Evolutionary conservation across 495 filamentous ascomycete species (phyloP).

Genomic region (Poronia punctata): DNA sequence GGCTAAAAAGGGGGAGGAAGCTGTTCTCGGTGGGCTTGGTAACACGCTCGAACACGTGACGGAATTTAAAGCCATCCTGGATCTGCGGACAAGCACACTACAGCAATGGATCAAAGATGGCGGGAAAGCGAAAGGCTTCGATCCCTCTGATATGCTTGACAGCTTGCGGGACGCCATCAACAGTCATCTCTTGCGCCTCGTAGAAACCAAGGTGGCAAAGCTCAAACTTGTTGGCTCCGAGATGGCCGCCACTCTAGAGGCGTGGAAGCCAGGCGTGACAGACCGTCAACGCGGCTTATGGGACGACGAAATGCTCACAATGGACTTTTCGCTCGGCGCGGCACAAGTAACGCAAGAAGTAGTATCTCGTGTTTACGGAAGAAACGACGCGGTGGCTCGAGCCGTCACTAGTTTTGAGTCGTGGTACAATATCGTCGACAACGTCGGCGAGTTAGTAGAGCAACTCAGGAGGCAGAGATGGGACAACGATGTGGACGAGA

Average conservation of each 20-base stretch:
- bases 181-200: conserved; percentile 49
- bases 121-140: conserved; percentile 45
- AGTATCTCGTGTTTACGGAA: conserved; percentile 50
- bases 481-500: conserved; percentile 69
- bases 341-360: conserved; percentile 37
- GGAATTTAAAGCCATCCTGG: conserved; percentile 60
- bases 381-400: conserved; percentile 54
- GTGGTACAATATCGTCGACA: conserved; percentile 61
- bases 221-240: conserved; percentile 54
- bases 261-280: conserved; percentile 48
- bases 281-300: conserved; percentile 48
- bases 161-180: conserved; percentile 64
- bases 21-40: conserved; percentile 53
- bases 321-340: conserved; percentile 38
- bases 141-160: conserved; percentile 57
- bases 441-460: conserved; percentile 53
- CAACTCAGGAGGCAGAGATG: conserved; percentile 62
- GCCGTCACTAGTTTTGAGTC: conserved; percentile 53
- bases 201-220: conserved; percentile 51
- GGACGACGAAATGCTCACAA: conserved; percentile 48
- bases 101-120: conserved; percentile 64
- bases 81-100: conserved; percentile 61
- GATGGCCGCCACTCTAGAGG: conserved; percentile 40
- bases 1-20: conserved; percentile 63
- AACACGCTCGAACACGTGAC: conserved; percentile 46